Percentiles rank a stretch among this genome's conserved stretches.
These are phyloP conservation scores for Mycena haematopus DNA, from an alignment of 768 basidiomycete species.

Conservation along the genomic window DNA sequence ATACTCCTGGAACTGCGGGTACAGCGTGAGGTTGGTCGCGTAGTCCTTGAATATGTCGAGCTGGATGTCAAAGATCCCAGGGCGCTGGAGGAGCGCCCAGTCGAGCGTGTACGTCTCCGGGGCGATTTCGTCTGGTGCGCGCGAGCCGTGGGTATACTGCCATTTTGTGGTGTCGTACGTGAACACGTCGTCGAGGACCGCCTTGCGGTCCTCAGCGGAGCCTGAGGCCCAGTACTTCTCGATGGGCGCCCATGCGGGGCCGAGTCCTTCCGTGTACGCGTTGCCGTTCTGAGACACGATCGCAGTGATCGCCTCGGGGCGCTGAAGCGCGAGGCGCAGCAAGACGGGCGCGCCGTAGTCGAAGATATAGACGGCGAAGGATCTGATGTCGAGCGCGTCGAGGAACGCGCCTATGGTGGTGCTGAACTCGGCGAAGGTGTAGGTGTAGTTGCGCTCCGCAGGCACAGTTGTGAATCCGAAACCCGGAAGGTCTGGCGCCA, in stretches of 20 bases:
- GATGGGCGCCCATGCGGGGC: slow-evolving; percentile 46
- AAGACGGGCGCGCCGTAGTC: slow-evolving; percentile 53
- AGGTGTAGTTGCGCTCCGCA: slow-evolving; percentile 40
- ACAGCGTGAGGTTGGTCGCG: slow-evolving; percentile 46
- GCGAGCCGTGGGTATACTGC: slow-evolving; percentile 45
- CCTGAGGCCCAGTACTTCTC: slow-evolving; percentile 39
- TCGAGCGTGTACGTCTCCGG: slow-evolving; percentile 51
- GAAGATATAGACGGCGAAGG: slow-evolving; percentile 53
- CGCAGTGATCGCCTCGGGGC: slow-evolving; percentile 48
- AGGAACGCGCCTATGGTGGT: slow-evolving; percentile 47
- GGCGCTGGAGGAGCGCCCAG: slow-evolving; percentile 43
- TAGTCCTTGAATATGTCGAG: slow-evolving; percentile 48
- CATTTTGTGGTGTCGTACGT: slow-evolving; percentile 41
- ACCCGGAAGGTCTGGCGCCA: slow-evolving; percentile 56
- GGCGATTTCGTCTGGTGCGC: slow-evolving; percentile 40
- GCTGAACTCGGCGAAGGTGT: slow-evolving; percentile 49
- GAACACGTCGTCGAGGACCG: slow-evolving; percentile 30
- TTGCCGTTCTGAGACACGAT: slow-evolving; percentile 58
- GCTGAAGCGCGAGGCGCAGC: slow-evolving; percentile 44
- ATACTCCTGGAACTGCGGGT: slow-evolving; percentile 52
- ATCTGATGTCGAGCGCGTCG: slow-evolving; percentile 43
- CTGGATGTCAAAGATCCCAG: slow-evolving; percentile 47
- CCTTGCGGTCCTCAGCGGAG: slow-evolving; percentile 34
- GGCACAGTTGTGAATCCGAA: slow-evolving; percentile 56
- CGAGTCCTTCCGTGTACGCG: slow-evolving; percentile 52